Conservation (phyloP, 441 rosid genomes). For the Breynia disticha region DNA sequence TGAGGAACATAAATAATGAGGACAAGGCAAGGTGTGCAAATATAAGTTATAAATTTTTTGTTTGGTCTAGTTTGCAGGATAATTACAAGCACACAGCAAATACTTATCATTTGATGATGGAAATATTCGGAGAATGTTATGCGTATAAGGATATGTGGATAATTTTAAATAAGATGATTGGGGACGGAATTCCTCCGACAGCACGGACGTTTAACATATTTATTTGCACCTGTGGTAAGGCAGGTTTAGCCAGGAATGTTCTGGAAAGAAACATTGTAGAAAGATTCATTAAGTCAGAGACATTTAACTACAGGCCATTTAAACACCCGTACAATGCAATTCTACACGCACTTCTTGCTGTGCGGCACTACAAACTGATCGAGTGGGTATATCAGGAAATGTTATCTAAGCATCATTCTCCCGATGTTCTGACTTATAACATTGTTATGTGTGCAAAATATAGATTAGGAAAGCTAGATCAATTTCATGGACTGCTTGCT, state of each 20-base stretch:
- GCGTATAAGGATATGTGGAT: slow-evolving; percentile 91
- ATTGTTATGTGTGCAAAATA: slow-evolving; percentile 60
- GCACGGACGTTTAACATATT: slow-evolving; percentile 73
- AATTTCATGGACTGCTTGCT: slow-evolving; percentile 60
- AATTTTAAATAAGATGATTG: slow-evolving; percentile 75
- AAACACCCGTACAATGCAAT: slow-evolving; percentile 78
- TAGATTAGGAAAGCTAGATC: slow-evolving; percentile 60
- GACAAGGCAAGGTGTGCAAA: slow-evolving; percentile 57
- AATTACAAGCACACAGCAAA: slow-evolving; percentile 49
- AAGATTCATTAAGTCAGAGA: slow-evolving; percentile 66
- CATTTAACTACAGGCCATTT: slow-evolving; percentile 67
- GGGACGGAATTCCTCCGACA: slow-evolving; percentile 64
- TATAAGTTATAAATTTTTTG: slow-evolving; percentile 68
- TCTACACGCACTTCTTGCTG: slow-evolving; percentile 42
- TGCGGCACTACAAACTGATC: slow-evolving; percentile 65
- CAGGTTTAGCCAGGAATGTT: slow-evolving; percentile 54
- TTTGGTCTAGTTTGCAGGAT: slow-evolving; percentile 58
- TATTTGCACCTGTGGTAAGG: slow-evolving; percentile 72
- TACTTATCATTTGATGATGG: slow-evolving; percentile 67
- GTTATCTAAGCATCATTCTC: slow-evolving; percentile 48
- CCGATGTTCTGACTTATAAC: slow-evolving; percentile 68
- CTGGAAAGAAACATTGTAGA: slow-evolving; percentile 75
- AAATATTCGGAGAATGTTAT: slow-evolving; percentile 64
- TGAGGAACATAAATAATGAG: slow-evolving; percentile 34
- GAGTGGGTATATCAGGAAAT: slow-evolving; percentile 85